These are phyloP conservation scores for Fusarium coicis DNA, from an alignment of 2,329 filamentous ascomycete genomes.

Conservation along the genomic window DNA sequence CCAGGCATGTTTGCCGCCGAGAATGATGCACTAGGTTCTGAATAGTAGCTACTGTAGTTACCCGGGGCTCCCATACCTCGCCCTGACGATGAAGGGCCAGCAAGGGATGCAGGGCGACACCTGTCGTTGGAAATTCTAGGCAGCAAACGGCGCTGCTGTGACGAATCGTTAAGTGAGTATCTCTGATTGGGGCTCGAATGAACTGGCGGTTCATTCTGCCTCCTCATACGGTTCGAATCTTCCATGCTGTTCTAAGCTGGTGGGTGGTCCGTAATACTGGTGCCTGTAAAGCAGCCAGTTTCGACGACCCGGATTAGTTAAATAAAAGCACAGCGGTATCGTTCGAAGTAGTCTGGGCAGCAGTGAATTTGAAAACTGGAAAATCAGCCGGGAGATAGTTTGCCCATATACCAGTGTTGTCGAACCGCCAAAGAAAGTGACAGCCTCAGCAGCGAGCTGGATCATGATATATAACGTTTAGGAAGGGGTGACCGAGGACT, in stretches of 20 bases:
- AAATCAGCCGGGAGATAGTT: too few species aligned
- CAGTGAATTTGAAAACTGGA: too few species aligned
- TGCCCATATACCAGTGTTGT: too few species aligned
- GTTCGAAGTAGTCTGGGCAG: too few species aligned
- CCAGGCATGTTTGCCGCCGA: conserved; percentile 67
- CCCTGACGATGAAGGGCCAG: conserved; percentile 58
- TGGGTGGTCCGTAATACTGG: too few species aligned
- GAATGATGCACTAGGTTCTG: conserved; percentile 63
- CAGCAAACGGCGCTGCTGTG: conserved; percentile 56
- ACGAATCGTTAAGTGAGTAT: conserved; percentile 62
- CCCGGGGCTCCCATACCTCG: conserved; percentile 66
- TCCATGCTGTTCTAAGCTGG: conserved; percentile 75
- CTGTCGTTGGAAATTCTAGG: conserved; percentile 51
- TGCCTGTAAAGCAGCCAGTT: too few species aligned
- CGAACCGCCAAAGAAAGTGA: too few species aligned
- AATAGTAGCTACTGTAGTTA: conserved; percentile 69
- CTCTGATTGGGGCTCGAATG: conserved; percentile 68
- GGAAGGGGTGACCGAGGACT: too few species aligned
- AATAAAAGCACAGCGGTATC: too few species aligned
- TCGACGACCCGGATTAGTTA: too few species aligned
- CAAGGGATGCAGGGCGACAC: conserved; percentile 62
- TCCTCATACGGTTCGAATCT: conserved; percentile 76
- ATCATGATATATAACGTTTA: too few species aligned
- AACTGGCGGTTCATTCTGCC: conserved; percentile 78
- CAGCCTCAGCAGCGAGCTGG: too few species aligned